Base-by-base conservation (phyloP, 225 moss, liverwort and hornwort genomes). In the Asterella californica region DNA sequence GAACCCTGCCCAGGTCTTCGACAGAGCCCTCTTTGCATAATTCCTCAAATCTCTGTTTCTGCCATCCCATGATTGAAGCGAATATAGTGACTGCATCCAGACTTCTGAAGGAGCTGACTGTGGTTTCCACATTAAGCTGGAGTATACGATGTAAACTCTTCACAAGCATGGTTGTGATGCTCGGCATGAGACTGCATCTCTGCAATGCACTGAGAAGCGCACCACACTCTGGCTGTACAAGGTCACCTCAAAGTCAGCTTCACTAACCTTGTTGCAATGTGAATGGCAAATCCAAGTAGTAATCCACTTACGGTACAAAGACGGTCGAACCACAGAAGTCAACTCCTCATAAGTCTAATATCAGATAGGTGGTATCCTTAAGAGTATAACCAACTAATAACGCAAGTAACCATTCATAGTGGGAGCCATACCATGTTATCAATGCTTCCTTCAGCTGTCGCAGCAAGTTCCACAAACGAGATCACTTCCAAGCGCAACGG, bases 401-500 rank as follows among this genome's bases (percentile, higher is more conserved):
- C 34, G 32, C 15, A 68, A 7, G 12, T 6, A 68, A 29, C 6
- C 67, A 14, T 10, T 15, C 32, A 36, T 45, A 42, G 34, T 5
- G 50, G 69, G 60, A 14, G 65, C 45, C 11, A 78, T 90, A 93
- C 93, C 93, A 90, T 81, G 79, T 93, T 93, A 62, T 93, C 87
- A 27, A 82, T 77, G 70, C 87, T 79, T 53, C 90, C 89, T 79
- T 87, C 83, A 63, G 84, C 82, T 34, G 91, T 93, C 78, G 93
- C 93, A 86, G 93, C 91, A 80, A 93, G 86, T 83, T 93, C 93
- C 87, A 93, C 84, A 88, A 93, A 93, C 22, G 93, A 93, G 63
- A 93, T 91, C 33, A 93, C 93, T 90, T 90, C 93, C 78, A 91
- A 53, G 57, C 91, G 91, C 49, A 93, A 82, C 66, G 93, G 90